Base-by-base conservation (phyloP, 1,284 basidiomycete species). In the Malassezia globosa region DNA sequence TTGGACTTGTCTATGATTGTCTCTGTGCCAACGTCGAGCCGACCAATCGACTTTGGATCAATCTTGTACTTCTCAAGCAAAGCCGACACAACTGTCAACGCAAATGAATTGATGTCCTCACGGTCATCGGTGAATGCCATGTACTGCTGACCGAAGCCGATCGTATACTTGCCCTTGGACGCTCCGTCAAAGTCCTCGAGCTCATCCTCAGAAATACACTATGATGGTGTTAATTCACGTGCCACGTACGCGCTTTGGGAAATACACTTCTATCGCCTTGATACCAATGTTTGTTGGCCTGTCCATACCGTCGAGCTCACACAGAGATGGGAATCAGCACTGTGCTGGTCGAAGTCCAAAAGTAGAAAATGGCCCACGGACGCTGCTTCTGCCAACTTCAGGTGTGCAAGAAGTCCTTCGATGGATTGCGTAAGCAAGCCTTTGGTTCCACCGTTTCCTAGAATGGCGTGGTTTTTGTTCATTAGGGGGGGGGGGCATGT, bases 1-100 rank as follows among this genome's bases (percentile, higher is more conserved):
- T 99, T 99, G 56, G 89, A 92, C 78, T 97, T 97, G 81, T 99
- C 92, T 65, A 99, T 95, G 76, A 97, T 87, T 45, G 94, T 96
- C 75, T 97, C 94, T 25, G 94, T 97, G 52, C 92, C 92, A 61
- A 97, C 89, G 61, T 97, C 92, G 54, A 97, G 81, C 61, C 92
- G 88, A 53, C 92, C 92, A 72, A 99, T 92, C 49, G 85, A 87
- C 69, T 81, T 83, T 56, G 92, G 90, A 78, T 96, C 89, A 67
- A 99, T 81, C 77, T 89, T 83, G 80, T 85, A 94, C 75, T 94
- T 96, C 70, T 87, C 80, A 59, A 97, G 78, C 34, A 97, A 82
- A 58, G 83, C 83, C 53, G 81, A 80, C 59, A 71, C 72, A 47
- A 71, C 68, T 63, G 87, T 90, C 60, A 97, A 75, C 41, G 87